Base-by-base conservation (phyloP, 352 stramenopile genomes). In the Elongisporangium anandrum region DNA sequence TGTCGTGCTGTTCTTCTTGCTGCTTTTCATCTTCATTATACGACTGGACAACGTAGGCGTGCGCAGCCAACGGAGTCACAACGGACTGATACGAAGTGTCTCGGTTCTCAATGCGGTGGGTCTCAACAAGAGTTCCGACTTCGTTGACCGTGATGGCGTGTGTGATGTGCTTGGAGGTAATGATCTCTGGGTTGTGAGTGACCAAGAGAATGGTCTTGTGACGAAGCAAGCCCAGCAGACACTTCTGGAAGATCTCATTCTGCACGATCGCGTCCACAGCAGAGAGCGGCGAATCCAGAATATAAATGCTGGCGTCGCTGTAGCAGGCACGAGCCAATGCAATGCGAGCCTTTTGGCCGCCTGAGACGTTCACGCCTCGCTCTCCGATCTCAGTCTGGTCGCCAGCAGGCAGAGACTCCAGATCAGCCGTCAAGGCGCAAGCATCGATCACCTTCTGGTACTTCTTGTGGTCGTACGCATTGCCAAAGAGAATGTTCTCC, bases 401-500 rank as follows among this genome's bases (percentile, higher is more conserved):
- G 13, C 88, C 87, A 39, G 79, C 73, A 52, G 80, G 70, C 13
- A 96, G 61, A 20, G 81, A 63, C 39, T 66, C 53, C 4, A 97
- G 60, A 73, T 97, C 90, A 16, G 75, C 57, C 16, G 50, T 70
- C 56, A 97, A 50, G 4, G 76, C 73, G 62, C 85, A 94, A 6
- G 77, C 72, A 29, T 86, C 67, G 52, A 96, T 19, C 21, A 81
- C 66, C 29, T 74, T 76, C 19, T 75, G 63, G 57, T 91, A 91
- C 57, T 76, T 81, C 20, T 68, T 69, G 47, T 50, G 63, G 54
- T 87, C 61, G 22, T 73, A 89, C 12, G 66, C 64, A 50, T 78
- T 64, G 19, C 91, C 90, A 70, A 98, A 98, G 16, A 98, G 66
- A 61, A 99, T 96, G 68, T 99, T 99, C 15, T 81, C 66, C 0